A percentile compares a stretch with the other conserved stretches of the same genome.
Conservation (phyloP, 371 early-diverging fungal genomes). For the Saksenaea oblongispora region DNA sequence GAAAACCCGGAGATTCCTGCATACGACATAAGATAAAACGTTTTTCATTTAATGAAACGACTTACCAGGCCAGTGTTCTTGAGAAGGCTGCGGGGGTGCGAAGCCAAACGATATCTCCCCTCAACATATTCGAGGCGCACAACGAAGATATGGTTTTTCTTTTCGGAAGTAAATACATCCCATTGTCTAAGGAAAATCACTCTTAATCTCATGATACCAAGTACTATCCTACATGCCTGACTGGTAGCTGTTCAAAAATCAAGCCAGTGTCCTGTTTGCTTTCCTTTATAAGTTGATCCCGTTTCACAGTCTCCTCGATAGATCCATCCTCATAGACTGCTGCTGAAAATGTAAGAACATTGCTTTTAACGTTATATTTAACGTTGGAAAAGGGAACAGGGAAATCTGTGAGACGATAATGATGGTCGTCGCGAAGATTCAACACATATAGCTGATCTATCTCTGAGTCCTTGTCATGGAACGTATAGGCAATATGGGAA, state of each 20-base stretch:
- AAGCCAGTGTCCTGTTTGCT: slow-evolving; percentile 53
- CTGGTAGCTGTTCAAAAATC: slow-evolving; percentile 64
- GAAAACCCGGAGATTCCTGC: slow-evolving; percentile 55
- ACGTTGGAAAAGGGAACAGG: slow-evolving; percentile 49
- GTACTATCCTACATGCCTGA: slow-evolving; percentile 34
- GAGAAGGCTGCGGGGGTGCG: slow-evolving; percentile 53
- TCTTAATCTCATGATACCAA: background rate
- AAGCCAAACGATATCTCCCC: slow-evolving; percentile 23
- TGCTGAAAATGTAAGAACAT: slow-evolving; percentile 58
- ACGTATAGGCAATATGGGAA: slow-evolving; percentile 48
- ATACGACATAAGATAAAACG: background rate
- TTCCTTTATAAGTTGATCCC: too few species aligned
- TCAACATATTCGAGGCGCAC: slow-evolving; percentile 37
- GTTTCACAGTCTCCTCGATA: too few species aligned
- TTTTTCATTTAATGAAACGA: background rate
- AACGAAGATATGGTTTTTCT: slow-evolving; percentile 62
- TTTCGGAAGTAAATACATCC: slow-evolving; percentile 58
- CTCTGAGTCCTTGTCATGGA: slow-evolving; percentile 19
- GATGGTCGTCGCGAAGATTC: slow-evolving; percentile 26
- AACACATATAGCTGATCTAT: slow-evolving; percentile 51
- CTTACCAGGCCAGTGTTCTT: slow-evolving; percentile 46
- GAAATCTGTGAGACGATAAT: slow-evolving; percentile 54
- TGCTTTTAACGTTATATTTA: slow-evolving; percentile 45
- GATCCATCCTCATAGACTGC: slow-evolving; percentile 51
- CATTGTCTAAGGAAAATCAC: slow-evolving; percentile 54